Base-by-base conservation (phyloP, 805 yeast genomes). In the Metschnikowia vanudenii region DNA sequence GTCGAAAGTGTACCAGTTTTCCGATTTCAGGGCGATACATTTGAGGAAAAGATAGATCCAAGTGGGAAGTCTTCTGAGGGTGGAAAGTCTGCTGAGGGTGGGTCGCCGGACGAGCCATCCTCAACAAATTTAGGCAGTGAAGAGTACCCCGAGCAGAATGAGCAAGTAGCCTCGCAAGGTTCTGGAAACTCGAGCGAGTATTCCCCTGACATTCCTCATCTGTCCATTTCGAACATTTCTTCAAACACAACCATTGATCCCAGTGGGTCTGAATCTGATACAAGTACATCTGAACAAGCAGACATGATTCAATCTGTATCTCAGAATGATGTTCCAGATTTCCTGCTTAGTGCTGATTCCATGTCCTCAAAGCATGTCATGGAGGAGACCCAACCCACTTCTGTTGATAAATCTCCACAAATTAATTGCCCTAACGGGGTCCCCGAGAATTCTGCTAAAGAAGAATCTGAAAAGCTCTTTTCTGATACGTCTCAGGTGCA, bases 1-100 rank as follows among this genome's bases (percentile, higher is more conserved):
- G 29, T 48, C 19, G 43, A 46, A 11, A 40, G 43, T 29, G 39
- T 22, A 12, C 47, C 19, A 6, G 19, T 33, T 12, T 17, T 36
- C 8, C 13, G 30, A 5, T 36, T 36, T 12, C 39, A 24, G 13
- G 17, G 17, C 10, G 22, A 33, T 17, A 16, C 19, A n/a, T 14
- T 30, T n/a, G 17, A 30, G 7, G 33, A 30, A 12, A 17, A n/a
- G 19, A 33, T 33, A 4, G 22, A 18, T 8, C 8, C 22, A 14
- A 26, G 22, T 24, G 33, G 10, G 10, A 33, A 33, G 7, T 11
- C 19, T n/a, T 6, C 20, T 18, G 22, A 22, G 13, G 14, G 40
- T 26, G 32, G 40, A n/a, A 33, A 33, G 7, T 11, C 19, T n/a
- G 22, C 20, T 18, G 22, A 22, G 13, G 14, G 40, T 26, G 32